Evolutionary conservation across 441 rosid species (phyloP), one percentile per base, ranked within the genome.

Genomic region (Brassica hybrid): DNA sequence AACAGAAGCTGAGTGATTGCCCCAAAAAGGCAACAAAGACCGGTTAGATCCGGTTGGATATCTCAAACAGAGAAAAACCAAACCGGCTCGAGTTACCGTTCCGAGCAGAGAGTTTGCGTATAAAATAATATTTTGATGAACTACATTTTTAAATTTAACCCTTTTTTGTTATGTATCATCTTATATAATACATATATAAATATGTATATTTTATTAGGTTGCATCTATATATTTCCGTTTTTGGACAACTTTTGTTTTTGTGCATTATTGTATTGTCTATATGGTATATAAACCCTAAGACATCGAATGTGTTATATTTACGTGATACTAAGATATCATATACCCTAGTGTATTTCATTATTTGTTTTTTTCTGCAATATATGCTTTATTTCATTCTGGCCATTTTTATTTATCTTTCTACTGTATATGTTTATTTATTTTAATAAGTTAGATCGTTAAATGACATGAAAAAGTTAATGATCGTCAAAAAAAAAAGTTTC

Each of bases 91-190:
- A 36, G 11, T 36, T 36, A 36, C 43, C 2, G 43, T 36, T 36
- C 43, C 43, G 43, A 36, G 43, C 85, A 69, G 71, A 84, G 84
- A 88, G 88, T 82, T 87, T 83, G 86, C 80, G 83, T 73, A 75
- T 27, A 5, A 27, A 27, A 27, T 27, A 27, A 27, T 27, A 27
- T 27, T 4, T 27, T 27, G 32, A 27, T 27, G 32, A 27, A 27
- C 1, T 27, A 27, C 32, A 27, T 27, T 27, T 27, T 27, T 4
- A 4, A 4, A 4, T 1, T 19, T 62, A 69, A 79, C 13, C 17
- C 67, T 13, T 57, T 79, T 74, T 79, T 69, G 82, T 65, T 75
- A 64, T 79, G 74, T 73, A 73, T 67, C 50, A 54, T 72, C 54
- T 61, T 50, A 14, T 68, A 64, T 70, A 75, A 64, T 70, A 75